Base-by-base conservation (phyloP, 208 protist genomes). In the Sergeia podlipaevii region DNA sequence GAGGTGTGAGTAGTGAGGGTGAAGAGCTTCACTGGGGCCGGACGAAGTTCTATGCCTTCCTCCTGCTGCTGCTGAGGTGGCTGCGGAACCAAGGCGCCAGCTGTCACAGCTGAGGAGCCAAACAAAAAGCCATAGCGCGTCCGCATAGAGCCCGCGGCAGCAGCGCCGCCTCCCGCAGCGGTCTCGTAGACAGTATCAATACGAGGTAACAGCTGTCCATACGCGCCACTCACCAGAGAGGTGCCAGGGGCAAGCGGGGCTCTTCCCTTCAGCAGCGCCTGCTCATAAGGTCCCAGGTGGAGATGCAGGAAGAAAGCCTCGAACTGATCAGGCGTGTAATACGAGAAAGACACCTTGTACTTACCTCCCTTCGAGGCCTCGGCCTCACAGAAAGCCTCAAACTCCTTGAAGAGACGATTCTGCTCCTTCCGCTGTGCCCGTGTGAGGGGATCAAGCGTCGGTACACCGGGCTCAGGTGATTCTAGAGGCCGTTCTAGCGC, bases 1-100 rank as follows among this genome's bases (percentile, higher is more conserved):
- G 74, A 69, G 15, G 34, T 47, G 41, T 77, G 60, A 8, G 80
- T 80, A 1, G 86, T 94, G 28, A 94, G 78, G 15, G 86, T 91
- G 67, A 91, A 94, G 17, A 94, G 70, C 57, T 94, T 94, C 24
- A 94, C 82, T 11, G 82, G 82, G 4, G 77, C 80, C 2, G 58
- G n/a, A n/a, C n/a, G n/a, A n/a, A n/a, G n/a, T n/a, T n/a, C n/a
- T n/a, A n/a, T n/a, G n/a, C n/a, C n/a, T n/a, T n/a, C n/a, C n/a
- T n/a, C n/a, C n/a, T n/a, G n/a, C n/a, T n/a, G n/a, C n/a, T n/a
- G 57, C 38, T 49, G 18, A 5, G 52, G 33, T 17, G 38, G 37
- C 26, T 28, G 13, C 10, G 28, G 4, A 8, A 13, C 2, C n/a
- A 18, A 17, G 32, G 37, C 6, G 68, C 49, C 30, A 30, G 11